Percentiles rank a stretch among this genome's conserved stretches.
phyloP scores from a whole-genome alignment of 2,329 filamentous ascomycete species.

The Ilyonectria sp. region DNA sequence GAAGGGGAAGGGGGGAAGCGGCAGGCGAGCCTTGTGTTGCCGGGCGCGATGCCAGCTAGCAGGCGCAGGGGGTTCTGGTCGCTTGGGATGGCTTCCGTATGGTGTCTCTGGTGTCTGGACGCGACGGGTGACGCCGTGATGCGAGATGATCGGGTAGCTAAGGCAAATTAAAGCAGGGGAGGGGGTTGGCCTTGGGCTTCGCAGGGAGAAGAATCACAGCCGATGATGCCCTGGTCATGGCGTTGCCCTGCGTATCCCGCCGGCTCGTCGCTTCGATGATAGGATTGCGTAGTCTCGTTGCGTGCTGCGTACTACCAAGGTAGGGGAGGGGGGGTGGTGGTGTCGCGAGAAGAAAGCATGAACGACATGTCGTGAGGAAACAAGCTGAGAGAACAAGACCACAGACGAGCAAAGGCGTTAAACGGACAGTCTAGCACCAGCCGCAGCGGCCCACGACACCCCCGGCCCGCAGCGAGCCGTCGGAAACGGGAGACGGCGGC shows the following conservation, averaged over 20 bases:
- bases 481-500: slow-evolving; percentile 19
- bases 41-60: background rate
- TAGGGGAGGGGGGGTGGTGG: background rate
- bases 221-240: slow-evolving; percentile 1
- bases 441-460: slow-evolving; percentile 1
- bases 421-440: slow-evolving; percentile 10
- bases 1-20: background rate
- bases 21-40: background rate
- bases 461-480: slow-evolving; percentile 22
- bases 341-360: background rate
- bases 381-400: slow-evolving; percentile 24
- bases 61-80: background rate
- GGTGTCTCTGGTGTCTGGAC: background rate
- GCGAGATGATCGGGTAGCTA: slow-evolving; percentile 31
- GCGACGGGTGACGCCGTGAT: slow-evolving; percentile 2
- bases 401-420: slow-evolving; percentile 3
- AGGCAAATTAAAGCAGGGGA: slow-evolving; percentile 26
- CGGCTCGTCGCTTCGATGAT: slow-evolving; percentile 12
- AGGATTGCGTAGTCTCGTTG: background rate
- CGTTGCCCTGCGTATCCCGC: slow-evolving; percentile 5
- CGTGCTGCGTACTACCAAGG: background rate
- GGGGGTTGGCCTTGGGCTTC: background rate
- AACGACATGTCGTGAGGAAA: slow-evolving; percentile 11
- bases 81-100: slow-evolving; percentile 10
- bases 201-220: background rate